A percentile compares a stretch with the other conserved stretches of the same genome.
Conservation (phyloP, 805 yeast species). For the Wickerhamiella cacticola region DNA sequence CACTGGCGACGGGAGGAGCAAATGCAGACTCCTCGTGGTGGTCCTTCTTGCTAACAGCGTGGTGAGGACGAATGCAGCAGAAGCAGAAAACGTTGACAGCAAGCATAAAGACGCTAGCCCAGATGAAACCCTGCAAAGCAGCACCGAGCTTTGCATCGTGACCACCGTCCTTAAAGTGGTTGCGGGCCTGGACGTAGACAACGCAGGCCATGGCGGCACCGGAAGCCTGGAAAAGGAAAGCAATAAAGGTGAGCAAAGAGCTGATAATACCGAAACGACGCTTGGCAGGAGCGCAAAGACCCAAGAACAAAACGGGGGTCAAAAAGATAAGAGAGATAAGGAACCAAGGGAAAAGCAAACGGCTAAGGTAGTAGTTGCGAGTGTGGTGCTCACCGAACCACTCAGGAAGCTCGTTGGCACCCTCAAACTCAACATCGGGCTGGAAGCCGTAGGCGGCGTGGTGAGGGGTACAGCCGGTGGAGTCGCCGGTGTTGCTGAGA, state of each 20-base stretch:
- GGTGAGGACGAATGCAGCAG: conserved; percentile 31
- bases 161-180: conserved; percentile 45
- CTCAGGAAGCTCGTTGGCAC: conserved; percentile 41
- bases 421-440: conserved; percentile 61
- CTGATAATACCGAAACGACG: conserved; percentile 24
- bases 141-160: conserved; percentile 25
- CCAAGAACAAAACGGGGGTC: conserved; percentile 35
- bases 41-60: background rate
- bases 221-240: conserved; percentile 30
- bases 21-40: background rate
- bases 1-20: conserved; percentile 3
- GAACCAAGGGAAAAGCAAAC: conserved; percentile 56
- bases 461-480: conserved; percentile 41
- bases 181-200: conserved; percentile 58
- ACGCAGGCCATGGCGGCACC: conserved; percentile 69
- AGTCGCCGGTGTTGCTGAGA: conserved; percentile 34
- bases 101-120: conserved; percentile 40
- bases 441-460: conserved; percentile 76
- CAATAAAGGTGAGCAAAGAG: conserved; percentile 21
- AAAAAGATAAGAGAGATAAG: conserved; percentile 46
- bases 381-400: conserved; percentile 39
- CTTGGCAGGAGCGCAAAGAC: conserved; percentile 21
- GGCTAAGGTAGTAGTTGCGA: conserved; percentile 51
- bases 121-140: conserved; percentile 44
- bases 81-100: conserved; percentile 25